Conservation (phyloP, 257 asterid species). For the Forsythia viridissima region DNA sequence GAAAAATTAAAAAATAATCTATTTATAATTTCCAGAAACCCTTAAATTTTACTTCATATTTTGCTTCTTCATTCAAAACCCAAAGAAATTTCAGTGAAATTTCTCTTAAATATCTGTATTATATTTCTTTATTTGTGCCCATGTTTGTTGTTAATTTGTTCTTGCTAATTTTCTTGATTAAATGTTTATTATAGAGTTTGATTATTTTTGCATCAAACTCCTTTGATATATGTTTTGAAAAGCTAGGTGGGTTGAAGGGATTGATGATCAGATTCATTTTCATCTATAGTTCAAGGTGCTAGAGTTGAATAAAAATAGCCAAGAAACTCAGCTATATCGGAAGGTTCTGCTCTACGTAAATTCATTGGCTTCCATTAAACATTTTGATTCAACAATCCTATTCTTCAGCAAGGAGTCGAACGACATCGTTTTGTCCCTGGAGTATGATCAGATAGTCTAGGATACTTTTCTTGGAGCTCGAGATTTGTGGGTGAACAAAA, state of each 20-base stretch:
- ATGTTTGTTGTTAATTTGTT: no score
- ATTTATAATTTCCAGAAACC: no score
- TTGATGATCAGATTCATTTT: constrained; percentile 62
- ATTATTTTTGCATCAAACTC: constrained; percentile 58
- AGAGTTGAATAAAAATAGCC: no score
- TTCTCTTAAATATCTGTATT: no score
- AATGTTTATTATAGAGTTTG: constrained; percentile 19
- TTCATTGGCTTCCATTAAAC: constrained; percentile 51
- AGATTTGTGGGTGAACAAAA: constrained; percentile 43
- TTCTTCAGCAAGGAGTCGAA: constrained; percentile 45
- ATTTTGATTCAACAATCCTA: constrained; percentile 61
- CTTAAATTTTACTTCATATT: no score
- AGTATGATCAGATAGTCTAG: constrained; percentile 40
- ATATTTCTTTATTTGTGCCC: no score
- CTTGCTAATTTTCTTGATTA: no score
- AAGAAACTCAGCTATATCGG: neutral
- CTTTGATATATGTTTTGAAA: constrained; percentile 50
- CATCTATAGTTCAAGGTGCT: constrained; percentile 61
- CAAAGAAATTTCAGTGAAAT: no score
- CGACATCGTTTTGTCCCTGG: constrained; percentile 52
- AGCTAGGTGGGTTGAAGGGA: constrained; percentile 43
- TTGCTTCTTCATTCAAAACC: no score
- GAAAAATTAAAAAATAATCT: no score
- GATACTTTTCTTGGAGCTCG: constrained; percentile 65
- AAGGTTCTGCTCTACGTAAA: constrained; percentile 51